Conservation (phyloP, 2,329 filamentous ascomycete species). For the Alternaria triticimaculans region DNA sequence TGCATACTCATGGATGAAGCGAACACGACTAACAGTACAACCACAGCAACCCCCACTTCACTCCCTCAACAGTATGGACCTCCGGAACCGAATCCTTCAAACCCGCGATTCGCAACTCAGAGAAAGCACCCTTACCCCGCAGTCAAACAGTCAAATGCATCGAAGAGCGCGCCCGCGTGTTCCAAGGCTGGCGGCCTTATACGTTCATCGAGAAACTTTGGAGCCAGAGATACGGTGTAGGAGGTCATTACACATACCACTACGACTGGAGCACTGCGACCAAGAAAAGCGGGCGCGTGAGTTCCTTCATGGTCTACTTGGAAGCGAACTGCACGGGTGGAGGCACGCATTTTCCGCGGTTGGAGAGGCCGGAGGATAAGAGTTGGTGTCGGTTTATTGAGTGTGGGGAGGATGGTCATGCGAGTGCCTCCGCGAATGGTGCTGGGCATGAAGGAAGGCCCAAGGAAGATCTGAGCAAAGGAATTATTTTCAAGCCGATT, state of each 20-base stretch:
- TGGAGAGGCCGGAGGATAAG: conserved; percentile 52
- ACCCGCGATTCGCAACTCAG: conserved; percentile 59
- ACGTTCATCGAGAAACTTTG: conserved; percentile 67
- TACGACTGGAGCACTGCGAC: conserved; percentile 59
- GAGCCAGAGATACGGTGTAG: conserved; percentile 65
- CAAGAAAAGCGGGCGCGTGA: conserved; percentile 53
- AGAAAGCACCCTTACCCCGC: conserved; percentile 53
- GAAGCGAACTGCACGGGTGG: conserved; percentile 60
- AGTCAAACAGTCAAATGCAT: conserved; percentile 63
- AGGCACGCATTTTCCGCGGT: conserved; percentile 65
- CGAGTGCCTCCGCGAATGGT: not conserved
- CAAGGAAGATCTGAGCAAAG: conserved; percentile 39
- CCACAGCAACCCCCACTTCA: conserved; percentile 57
- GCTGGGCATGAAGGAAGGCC: not conserved
- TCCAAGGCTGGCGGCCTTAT: conserved; percentile 66
- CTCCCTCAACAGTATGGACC: conserved; percentile 62
- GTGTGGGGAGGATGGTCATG: conserved; percentile 49
- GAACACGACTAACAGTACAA: not conserved
- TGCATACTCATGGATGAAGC: not conserved
- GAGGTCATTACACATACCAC: conserved; percentile 65
- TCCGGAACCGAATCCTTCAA: conserved; percentile 57
- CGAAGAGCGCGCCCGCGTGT: conserved; percentile 62
- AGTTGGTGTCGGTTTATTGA: conserved; percentile 66
- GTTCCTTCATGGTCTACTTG: conserved; percentile 69
- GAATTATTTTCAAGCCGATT: conserved; percentile 65